A percentile compares a stretch with the other conserved stretches of the same genome.
phyloP scores from a whole-genome alignment of 805 yeast species.

The Wickerhamiella musiphila region DNA sequence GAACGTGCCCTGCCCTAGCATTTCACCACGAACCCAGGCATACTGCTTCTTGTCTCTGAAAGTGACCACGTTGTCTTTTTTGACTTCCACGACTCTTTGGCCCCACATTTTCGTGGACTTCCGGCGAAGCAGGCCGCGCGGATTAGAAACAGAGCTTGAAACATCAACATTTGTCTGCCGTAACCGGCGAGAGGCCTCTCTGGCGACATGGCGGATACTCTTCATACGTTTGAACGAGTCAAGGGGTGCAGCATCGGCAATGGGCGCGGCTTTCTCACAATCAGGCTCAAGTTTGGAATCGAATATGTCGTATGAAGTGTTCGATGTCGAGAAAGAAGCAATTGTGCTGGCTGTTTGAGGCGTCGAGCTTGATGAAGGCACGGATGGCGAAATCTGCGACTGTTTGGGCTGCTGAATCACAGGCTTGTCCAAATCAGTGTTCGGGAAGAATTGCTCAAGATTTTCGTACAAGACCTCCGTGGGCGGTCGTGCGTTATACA shows the following conservation, averaged over 20 bases:
- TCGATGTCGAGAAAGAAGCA: no score
- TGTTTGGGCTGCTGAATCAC: constrained; percentile 36
- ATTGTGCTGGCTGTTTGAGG: neutral
- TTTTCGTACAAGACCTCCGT: constrained; percentile 86
- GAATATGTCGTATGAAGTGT: no score
- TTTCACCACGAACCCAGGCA: constrained; percentile 95
- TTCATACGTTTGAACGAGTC: constrained; percentile 40
- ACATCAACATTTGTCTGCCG: no score
- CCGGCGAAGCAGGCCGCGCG: constrained; percentile 34
- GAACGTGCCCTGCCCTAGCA: constrained; percentile 91
- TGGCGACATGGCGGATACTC: constrained; percentile 82
- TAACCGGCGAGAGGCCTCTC: constrained; percentile 54
- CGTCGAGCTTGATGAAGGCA: neutral
- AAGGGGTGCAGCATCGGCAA: neutral
- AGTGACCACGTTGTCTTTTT: constrained; percentile 47
- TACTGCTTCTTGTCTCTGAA: constrained; percentile 56
- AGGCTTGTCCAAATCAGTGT: constrained; percentile 81
- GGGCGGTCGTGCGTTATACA: constrained; percentile 78
- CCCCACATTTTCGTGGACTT: constrained; percentile 97
- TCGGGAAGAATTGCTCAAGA: constrained; percentile 80
- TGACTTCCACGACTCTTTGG: constrained; percentile 65
- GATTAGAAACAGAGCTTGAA: no score
- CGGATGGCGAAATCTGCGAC: neutral
- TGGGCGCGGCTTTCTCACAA: neutral
- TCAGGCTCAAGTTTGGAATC: no score